Conservation (phyloP, 1,284 basidiomycete species). For the Ceratobasidium papillatum region DNA sequence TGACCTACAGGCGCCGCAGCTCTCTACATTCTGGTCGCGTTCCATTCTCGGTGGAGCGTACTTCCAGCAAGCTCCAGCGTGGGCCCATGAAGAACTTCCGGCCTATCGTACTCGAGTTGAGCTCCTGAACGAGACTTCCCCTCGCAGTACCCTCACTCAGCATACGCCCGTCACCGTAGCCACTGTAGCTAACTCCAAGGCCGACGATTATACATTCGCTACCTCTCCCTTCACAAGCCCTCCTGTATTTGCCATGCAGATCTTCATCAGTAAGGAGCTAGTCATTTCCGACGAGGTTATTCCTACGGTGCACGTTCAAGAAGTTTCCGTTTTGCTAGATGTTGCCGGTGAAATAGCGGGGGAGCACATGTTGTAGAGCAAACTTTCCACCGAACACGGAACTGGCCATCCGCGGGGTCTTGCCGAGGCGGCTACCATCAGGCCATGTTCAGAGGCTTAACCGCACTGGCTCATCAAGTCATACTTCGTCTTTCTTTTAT, state of each 20-base stretch:
- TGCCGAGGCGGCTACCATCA: not conserved
- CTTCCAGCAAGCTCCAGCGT: not conserved
- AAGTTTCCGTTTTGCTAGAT: not conserved
- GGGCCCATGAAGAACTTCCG: not conserved
- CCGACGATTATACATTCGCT: not conserved
- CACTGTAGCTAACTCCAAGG: not conserved
- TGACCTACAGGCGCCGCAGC: not conserved
- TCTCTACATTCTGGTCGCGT: not conserved
- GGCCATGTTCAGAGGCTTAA: too few relatives aligned
- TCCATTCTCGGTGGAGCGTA: not conserved
- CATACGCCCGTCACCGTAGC: not conserved
- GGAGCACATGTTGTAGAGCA: not conserved
- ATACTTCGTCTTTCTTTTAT: not conserved
- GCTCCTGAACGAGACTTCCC: not conserved
- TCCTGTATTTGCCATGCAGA: constrained; percentile 13
- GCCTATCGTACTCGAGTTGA: constrained; percentile 15
- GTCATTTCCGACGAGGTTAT: constrained; percentile 8
- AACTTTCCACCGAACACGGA: not conserved
- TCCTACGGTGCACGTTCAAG: not conserved
- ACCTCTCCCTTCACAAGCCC: constrained; percentile 15
- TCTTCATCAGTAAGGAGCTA: constrained; percentile 15
- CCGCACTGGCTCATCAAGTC: too few relatives aligned
- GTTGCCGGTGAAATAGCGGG: not conserved
- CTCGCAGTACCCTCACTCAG: not conserved
- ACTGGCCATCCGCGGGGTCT: not conserved